Evolutionary conservation across 1,139 yeast genomes (phyloP), one percentile per base, ranked within the genome.

Genomic region (Candida glucosophila): DNA sequence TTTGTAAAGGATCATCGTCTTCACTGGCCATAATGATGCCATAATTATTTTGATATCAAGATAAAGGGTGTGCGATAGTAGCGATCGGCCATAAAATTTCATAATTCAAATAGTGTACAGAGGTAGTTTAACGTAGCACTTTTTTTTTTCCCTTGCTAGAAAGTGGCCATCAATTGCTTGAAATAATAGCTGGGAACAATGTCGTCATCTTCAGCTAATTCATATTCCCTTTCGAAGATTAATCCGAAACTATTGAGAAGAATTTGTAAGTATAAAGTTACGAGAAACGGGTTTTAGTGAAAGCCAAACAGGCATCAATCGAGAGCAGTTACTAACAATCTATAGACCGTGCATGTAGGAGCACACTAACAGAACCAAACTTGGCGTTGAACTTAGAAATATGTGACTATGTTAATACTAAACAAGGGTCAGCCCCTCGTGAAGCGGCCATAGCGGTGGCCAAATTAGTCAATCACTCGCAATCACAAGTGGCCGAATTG

Each of bases 371-470:
- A 28, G 96, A 88, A 54, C 97, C 98, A 5, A 90, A 90, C 46
- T 66, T 88, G 34, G 83, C 88, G 2, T 59, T 86, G 37, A 90
- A 88, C 51, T 59, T 90, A 41, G 97, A 90, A 47, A 88, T 90
- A 35, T 90, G 97, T 36, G 99, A 90, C 53, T 69, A 80, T 43
- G 77, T 90, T 52, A 90, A 90, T 49, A 88, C 82, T 32, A 90
- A 90, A 48, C 94, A 88, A 54, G 97, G 95, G 12, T 70, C 77
- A 12, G 67, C 83, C 10, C 95, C 98, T 4, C 69, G 96, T 35
- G 96, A 88, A 44, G 97, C 97, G 2, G 94, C 95, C 4, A 69
- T 77, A 37, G 79, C 90, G n/a, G 78, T 88, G 33, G 97, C 80
- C 27, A 79, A 78, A 46, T 65, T 85, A 36, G 73, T 90, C 49